phyloP scores from a whole-genome alignment of 345 rosid genomes.

The Ricinus communis region DNA sequence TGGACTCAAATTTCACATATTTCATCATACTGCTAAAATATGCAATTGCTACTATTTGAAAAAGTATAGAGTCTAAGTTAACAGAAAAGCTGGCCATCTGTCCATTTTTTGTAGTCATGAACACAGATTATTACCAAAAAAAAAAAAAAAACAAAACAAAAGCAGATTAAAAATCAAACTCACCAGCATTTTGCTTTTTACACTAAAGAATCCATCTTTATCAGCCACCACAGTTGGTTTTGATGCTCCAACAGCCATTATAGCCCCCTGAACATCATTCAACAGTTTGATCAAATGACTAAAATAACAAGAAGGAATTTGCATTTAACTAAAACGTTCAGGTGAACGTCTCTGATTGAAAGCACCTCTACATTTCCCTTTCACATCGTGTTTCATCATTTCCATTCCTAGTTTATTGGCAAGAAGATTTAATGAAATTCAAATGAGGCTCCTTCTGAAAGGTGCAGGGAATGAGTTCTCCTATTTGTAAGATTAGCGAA shows the following conservation, averaged over 20 bases:
- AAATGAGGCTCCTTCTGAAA: not conserved
- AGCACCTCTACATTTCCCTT: not conserved
- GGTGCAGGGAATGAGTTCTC: not conserved
- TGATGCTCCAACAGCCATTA: conserved; percentile 98
- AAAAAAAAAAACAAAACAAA: not conserved
- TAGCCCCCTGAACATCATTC: conserved; percentile 74
- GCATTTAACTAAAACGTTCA: not conserved
- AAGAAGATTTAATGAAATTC: not conserved
- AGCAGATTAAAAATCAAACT: conserved; percentile 26
- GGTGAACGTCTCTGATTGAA: not conserved
- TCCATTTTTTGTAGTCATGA: not conserved
- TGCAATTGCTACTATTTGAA: not conserved
- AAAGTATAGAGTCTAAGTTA: not conserved
- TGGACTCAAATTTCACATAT: not conserved
- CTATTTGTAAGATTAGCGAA: too few species aligned
- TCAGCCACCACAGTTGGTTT: conserved; percentile 89
- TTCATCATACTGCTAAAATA: not conserved
- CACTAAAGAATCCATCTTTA: conserved; percentile 83
- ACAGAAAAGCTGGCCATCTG: not conserved
- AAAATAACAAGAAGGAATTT: conserved; percentile 6
- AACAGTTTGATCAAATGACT: conserved; percentile 14
- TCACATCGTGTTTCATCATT: not conserved
- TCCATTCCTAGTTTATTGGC: not conserved
- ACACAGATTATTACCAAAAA: not conserved
- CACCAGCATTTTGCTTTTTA: conserved; percentile 87